These are phyloP conservation scores for Gymnopus androsaceus DNA, from an alignment of 1,284 basidiomycete species.

Conservation along the genomic window DNA sequence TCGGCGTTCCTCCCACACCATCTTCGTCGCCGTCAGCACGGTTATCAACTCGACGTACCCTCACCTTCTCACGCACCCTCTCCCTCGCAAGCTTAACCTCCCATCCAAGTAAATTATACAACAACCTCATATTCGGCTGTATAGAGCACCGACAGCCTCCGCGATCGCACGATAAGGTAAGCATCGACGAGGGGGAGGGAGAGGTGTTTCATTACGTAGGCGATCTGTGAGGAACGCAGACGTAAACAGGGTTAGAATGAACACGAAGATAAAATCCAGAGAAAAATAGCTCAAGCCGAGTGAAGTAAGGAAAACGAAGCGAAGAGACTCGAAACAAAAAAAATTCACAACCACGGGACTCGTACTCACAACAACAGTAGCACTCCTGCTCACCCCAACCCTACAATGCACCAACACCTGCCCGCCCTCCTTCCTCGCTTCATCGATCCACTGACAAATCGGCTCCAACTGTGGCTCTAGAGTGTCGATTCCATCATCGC, in stretches of 20 bases:
- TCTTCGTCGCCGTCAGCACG: too few relatives aligned
- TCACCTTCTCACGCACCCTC: too few relatives aligned
- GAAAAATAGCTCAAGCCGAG: too few relatives aligned
- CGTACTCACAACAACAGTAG: slow-evolving; percentile 80
- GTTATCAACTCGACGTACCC: too few relatives aligned
- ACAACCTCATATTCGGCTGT: slow-evolving; percentile 90
- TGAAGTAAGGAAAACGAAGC: slow-evolving; percentile 16
- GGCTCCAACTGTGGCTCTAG: slow-evolving; percentile 85
- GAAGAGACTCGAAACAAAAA: too few relatives aligned
- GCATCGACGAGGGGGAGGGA: slow-evolving; percentile 86
- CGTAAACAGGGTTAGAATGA: background rate
- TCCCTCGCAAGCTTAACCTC: slow-evolving; percentile 81
- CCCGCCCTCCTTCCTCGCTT: slow-evolving; percentile 79
- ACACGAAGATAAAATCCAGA: background rate
- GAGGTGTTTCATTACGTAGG: slow-evolving; percentile 96
- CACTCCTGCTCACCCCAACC: slow-evolving; percentile 91
- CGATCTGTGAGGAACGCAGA: slow-evolving; percentile 60
- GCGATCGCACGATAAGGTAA: slow-evolving; percentile 86
- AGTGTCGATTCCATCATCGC: slow-evolving; percentile 96
- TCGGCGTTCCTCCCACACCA: too few relatives aligned
- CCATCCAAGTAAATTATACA: slow-evolving; percentile 94
- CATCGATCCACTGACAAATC: slow-evolving; percentile 93
- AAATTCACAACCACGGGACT: too few relatives aligned
- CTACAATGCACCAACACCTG: slow-evolving; percentile 95
- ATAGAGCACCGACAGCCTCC: slow-evolving; percentile 84